Conservation (phyloP, 345 rosid species). For the Linum tenue region DNA sequence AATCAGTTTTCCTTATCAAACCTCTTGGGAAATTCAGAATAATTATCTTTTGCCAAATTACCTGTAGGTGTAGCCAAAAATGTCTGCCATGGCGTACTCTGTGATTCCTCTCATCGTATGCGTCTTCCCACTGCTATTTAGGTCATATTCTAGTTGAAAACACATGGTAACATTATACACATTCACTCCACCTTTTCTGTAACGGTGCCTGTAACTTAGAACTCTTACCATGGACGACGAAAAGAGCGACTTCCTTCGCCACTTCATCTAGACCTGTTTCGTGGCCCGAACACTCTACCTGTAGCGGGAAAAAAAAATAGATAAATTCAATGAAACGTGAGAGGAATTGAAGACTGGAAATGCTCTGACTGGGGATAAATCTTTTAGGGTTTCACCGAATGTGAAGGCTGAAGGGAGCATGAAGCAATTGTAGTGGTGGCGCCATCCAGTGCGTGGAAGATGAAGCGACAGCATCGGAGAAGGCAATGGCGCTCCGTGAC, state of each 20-base stretch:
- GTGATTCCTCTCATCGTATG: constrained; percentile 65
- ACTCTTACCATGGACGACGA: constrained; percentile 48
- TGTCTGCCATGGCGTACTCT: constrained; percentile 39
- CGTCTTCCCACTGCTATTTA: constrained; percentile 73
- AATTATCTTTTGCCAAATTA: constrained; percentile 8
- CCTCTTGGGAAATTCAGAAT: neutral
- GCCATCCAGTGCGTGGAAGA: neutral
- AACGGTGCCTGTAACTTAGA: neutral
- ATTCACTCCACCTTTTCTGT: neutral
- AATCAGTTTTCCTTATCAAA: no score
- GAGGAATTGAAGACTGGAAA: neutral
- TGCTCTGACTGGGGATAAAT: neutral
- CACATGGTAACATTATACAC: neutral
- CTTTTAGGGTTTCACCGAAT: constrained; percentile 31
- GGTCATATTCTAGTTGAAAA: constrained; percentile 63
- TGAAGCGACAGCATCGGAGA: no score
- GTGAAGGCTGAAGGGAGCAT: constrained; percentile 49
- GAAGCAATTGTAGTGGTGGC: constrained; percentile 50
- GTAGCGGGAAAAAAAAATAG: neutral
- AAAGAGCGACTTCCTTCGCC: constrained; percentile 50
- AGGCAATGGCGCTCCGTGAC: no score
- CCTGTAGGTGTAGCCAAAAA: constrained; percentile 44
- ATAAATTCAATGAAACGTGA: neutral
- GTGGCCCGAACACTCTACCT: constrained; percentile 64
- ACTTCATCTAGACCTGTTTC: constrained; percentile 50